Evolutionary conservation across 805 yeast genomes (phyloP), one percentile per base, ranked within the genome.

Genomic region (Cyberlindnera misumaiensis): DNA sequence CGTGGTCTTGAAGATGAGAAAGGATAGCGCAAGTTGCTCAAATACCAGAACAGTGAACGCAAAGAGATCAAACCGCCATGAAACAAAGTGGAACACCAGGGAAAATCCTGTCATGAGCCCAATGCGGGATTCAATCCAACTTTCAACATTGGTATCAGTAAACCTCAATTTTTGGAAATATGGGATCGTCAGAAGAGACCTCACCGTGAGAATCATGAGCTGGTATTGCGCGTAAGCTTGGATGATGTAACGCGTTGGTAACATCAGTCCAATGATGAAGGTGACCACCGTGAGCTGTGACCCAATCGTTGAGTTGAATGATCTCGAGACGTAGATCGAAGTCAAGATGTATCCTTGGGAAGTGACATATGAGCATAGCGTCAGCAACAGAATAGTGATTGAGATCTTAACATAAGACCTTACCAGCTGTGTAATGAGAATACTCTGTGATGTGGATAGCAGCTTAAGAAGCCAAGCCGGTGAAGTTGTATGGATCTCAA

Each of bases 121-220:
- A 8, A 35, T 18, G 26, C 55, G 38, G 12, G 55, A 44, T 6
- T 47, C 51, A 11, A 49, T 38, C 55, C 53, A 51, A 5, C 34
- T 28, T 8, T 38, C 33, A 9, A 41, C 36, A 28, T 51, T 50
- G 4, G 10, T 3, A 10, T 41, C 40, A 7, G 41, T 38, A 3
- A 49, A 30, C 13, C 38, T 34, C 14, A 51, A 10, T 12, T 46
- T 39, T 28, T 46, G 46, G 37, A 51, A 47, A 28, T 51, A 51
- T 15, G 49, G 31, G 16, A 38, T 24, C 8, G 30, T 38, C 28
- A 51, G 32, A 5, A 47, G 15, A 3, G 41, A 30, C 22, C 32
- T 37, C n/a, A 47, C 24, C 2, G 42, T 41, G 9, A 47, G 31
- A 7, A 38, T 34, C 17, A 41, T 34, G 3, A 43, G 30, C 10